Percentiles rank a stretch among this genome's conserved stretches.
Conservation (phyloP, 129 eudicot species). For the Helichrysum umbraculigerum region DNA sequence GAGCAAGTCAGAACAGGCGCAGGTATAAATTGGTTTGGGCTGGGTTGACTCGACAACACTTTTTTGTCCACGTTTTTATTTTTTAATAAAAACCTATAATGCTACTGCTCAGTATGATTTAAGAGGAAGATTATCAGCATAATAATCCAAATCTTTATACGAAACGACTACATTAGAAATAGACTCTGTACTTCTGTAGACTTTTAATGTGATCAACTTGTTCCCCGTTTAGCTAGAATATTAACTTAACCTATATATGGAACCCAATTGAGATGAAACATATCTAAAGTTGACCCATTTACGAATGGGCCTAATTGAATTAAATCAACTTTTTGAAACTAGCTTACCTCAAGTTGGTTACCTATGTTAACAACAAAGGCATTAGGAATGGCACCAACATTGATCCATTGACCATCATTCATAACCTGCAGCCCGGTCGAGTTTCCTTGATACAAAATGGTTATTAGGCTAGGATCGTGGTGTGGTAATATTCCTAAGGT, state of each 20-base stretch:
- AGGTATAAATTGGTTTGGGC: not conserved
- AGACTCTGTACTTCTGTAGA: too few species aligned
- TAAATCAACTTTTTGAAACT: not conserved
- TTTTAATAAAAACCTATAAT: not conserved
- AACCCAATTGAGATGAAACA: not conserved
- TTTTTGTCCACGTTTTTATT: not conserved
- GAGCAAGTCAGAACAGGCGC: not conserved
- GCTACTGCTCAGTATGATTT: too few species aligned
- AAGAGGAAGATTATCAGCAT: too few species aligned
- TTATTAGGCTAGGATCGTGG: slow-evolving; percentile 57
- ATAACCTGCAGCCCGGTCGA: slow-evolving; percentile 60
- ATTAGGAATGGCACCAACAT: slow-evolving; percentile 52
- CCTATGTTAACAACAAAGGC: slow-evolving; percentile 70
- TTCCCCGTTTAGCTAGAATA: too few species aligned
- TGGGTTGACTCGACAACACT: not conserved
- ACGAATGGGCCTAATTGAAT: too few species aligned
- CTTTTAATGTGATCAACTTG: too few species aligned
- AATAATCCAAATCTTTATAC: too few species aligned
- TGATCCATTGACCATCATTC: slow-evolving; percentile 60
- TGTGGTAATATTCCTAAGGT: slow-evolving; percentile 62
- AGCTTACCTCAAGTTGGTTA: slow-evolving; percentile 58
- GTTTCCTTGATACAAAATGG: slow-evolving; percentile 47
- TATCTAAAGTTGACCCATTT: too few species aligned
- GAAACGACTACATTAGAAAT: too few species aligned
- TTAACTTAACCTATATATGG: too few species aligned